Percentiles rank a stretch among this genome's conserved stretches.
Evolutionary conservation across 2,329 filamentous ascomycete genomes (phyloP).

Genomic region (Colletotrichum sp.): DNA sequence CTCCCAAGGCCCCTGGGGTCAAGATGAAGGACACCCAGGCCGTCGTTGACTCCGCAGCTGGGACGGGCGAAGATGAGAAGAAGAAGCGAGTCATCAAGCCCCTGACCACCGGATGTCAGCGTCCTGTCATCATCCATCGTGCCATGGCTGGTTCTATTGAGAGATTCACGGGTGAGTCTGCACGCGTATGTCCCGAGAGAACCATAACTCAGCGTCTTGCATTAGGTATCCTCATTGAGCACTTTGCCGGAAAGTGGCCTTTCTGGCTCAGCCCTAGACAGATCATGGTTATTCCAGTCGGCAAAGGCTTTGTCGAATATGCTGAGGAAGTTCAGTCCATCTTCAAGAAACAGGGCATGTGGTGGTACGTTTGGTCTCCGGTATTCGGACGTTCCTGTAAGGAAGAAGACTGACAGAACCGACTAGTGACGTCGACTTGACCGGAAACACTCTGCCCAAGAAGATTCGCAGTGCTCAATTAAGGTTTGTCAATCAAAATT

Average conservation of each 20-base stretch:
- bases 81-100: constrained; percentile 44
- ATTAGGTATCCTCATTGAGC: constrained; percentile 78
- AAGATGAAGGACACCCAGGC: constrained; percentile 37
- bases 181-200: no score
- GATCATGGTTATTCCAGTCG: constrained; percentile 65
- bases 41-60: constrained; percentile 32
- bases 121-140: constrained; percentile 86
- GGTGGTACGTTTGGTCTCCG: constrained; percentile 44
- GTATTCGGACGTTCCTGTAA: neutral
- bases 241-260: constrained; percentile 87
- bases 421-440: constrained; percentile 65
- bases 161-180: constrained; percentile 38
- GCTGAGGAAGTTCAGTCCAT: constrained; percentile 73
- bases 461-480: constrained; percentile 83
- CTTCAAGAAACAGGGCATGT: constrained; percentile 71
- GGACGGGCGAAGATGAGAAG: constrained; percentile 48
- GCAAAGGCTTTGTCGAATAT: constrained; percentile 73
- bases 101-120: constrained; percentile 71
- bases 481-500: constrained; percentile 64
- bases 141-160: constrained; percentile 75
- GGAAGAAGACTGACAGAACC: neutral
- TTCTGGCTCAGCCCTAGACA: constrained; percentile 89
- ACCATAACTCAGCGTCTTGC: neutral
- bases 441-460: constrained; percentile 84
- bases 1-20: constrained; percentile 28